phyloP scores from a whole-genome alignment of 2,329 filamentous ascomycete species.

The Cephalotrichum gorgonifer region DNA sequence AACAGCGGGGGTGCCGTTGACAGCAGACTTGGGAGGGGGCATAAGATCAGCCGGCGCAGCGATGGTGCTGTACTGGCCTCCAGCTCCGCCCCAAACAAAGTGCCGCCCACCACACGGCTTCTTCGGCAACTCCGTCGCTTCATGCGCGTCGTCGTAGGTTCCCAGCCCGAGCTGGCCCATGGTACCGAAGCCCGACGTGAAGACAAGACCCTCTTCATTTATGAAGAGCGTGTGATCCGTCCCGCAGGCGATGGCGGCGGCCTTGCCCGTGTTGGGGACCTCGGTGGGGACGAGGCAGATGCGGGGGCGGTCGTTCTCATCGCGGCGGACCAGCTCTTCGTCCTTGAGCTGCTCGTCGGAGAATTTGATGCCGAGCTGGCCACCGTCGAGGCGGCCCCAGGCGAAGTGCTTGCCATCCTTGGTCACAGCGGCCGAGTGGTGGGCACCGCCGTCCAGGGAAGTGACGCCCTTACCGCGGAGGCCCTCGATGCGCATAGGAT shows the following conservation, averaged over 20 bases:
- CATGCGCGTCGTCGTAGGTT: slow-evolving; percentile 52
- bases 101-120: not conserved
- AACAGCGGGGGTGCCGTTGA: not conserved
- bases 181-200: slow-evolving; percentile 54
- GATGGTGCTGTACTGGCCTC: not conserved
- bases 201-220: slow-evolving; percentile 52
- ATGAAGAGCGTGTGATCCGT: slow-evolving; percentile 60
- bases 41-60: not conserved
- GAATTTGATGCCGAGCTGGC: slow-evolving; percentile 36
- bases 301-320: slow-evolving; percentile 44
- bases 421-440: slow-evolving; percentile 56
- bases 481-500: slow-evolving; percentile 51
- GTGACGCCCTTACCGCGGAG: slow-evolving; percentile 49
- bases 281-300: slow-evolving; percentile 50
- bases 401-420: slow-evolving; percentile 36
- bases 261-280: slow-evolving; percentile 37
- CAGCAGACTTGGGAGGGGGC: not conserved
- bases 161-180: slow-evolving; percentile 29
- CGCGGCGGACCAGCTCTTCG: slow-evolving; percentile 38
- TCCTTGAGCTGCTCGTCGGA: slow-evolving; percentile 34
- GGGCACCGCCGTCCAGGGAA: slow-evolving; percentile 53
- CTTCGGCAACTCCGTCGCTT: slow-evolving; percentile 35
- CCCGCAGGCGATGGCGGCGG: slow-evolving; percentile 41
- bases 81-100: not conserved
- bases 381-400: slow-evolving; percentile 45